Percentiles rank a stretch among this genome's conserved stretches.
Evolutionary conservation across 2,329 filamentous ascomycete species (phyloP).

Genomic region (Trichoderma arundinaceum): DNA sequence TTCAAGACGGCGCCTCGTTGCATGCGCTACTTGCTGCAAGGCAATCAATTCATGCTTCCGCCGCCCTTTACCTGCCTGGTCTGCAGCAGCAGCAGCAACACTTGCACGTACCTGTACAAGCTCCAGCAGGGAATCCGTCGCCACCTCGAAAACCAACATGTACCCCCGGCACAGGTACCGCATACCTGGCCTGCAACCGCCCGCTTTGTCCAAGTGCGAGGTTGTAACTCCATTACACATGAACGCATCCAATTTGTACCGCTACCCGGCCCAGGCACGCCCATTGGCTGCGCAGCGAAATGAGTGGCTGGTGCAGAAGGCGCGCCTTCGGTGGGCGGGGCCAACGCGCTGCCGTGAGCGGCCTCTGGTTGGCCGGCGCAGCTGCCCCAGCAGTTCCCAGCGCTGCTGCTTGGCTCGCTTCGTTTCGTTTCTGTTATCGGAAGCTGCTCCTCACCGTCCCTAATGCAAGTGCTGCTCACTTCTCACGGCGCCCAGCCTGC

Average conservation of each 20-base stretch:
- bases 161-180: too few species aligned
- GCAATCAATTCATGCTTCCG: not conserved
- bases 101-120: too few species aligned
- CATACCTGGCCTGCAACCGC: slow-evolving; percentile 10
- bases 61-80: not conserved
- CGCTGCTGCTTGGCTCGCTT: not conserved
- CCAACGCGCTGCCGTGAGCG: slow-evolving; percentile 11
- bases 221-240: slow-evolving; percentile 15
- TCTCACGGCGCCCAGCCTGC: not conserved
- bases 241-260: slow-evolving; percentile 24
- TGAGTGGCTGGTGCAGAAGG: slow-evolving; percentile 31
- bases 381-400: slow-evolving; percentile 26
- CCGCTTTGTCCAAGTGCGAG: not conserved
- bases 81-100: too few species aligned
- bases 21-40: not conserved
- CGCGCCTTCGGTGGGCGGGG: not conserved
- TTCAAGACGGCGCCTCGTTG: too few species aligned
- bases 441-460: slow-evolving; percentile 24
- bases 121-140: too few species aligned
- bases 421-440: slow-evolving; percentile 12
- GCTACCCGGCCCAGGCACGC: not conserved
- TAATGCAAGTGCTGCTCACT: slow-evolving; percentile 19
- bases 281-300: slow-evolving; percentile 20
- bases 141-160: too few species aligned
- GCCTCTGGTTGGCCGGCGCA: not conserved